Evolutionary conservation across 2,329 filamentous ascomycete genomes (phyloP), one percentile per base, ranked within the genome.

Genomic region (Nemania bipapillata): DNA sequence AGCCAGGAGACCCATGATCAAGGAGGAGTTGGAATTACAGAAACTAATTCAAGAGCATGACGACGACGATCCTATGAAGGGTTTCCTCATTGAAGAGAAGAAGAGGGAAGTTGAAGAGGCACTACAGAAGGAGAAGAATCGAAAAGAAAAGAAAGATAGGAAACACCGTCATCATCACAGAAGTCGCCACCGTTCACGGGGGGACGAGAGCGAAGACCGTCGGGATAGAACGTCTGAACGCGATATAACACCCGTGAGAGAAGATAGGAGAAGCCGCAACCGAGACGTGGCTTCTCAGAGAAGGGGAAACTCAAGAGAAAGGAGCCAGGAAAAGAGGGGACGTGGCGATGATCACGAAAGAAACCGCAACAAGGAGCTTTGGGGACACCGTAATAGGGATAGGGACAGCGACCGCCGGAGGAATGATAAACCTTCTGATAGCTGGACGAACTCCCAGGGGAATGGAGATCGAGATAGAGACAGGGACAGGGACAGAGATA

Each of bases 51-150:
- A 87, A 62, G 90, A 95, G 17, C 91, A 96, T 72, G 96, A 98
- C 72, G 94, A 97, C 26, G 95, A 98, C 69, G 96, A 99, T 79
- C 96, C 96, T 0, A 99, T 99, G 96, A 97, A 97, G 81, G 89
- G 89, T 42, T 97, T 92, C 75, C 79, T 98, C 71, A 89, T 97
- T 59, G 88, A 95, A 71, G 92, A 97, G 81, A 97, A 98, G 86
- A 94, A 92, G 80, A 93, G 93, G 78, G 93, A 97, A 78, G 87
- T 97, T 12, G 89, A 91, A 63, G 86, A 87, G 66, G 94, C 93
- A 2, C 80, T 92, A 73, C 63, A 26, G 28, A 66, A 84, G 85
- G 71, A 86, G 81, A 73, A 85, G 53, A 86, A 80, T 76, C 81
- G 77, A 74, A 83, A 84, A 65, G 83, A 86, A 15, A 86, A 83